A percentile compares a stretch with the other conserved stretches of the same genome.
Conservation (phyloP, 2,329 filamentous ascomycete genomes). For the Xylaria sp. region DNA sequence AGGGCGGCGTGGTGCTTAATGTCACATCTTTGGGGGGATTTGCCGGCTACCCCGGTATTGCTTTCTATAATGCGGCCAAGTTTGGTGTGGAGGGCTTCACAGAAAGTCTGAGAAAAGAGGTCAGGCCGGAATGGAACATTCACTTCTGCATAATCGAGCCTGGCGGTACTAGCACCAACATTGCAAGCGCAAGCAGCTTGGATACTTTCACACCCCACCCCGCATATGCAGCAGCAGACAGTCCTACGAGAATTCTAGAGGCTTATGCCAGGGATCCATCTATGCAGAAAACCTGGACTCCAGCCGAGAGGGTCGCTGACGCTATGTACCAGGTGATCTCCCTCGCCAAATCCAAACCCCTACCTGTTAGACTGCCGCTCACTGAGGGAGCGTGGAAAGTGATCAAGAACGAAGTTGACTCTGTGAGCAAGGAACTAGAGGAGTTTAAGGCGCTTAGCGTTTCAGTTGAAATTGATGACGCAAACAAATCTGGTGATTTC, state of each 20-base stretch:
- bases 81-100: constrained; percentile 42
- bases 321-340: constrained; percentile 40
- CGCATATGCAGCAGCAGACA: constrained; percentile 35
- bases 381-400: constrained; percentile 35
- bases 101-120: constrained; percentile 39
- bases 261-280: constrained; percentile 26
- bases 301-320: constrained; percentile 31
- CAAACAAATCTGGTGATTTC: constrained; percentile 32
- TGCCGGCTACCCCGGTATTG: constrained; percentile 38
- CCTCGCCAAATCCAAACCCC: constrained; percentile 24
- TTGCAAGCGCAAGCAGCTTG: constrained; percentile 28
- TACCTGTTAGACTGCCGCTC: constrained; percentile 36
- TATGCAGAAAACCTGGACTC: constrained; percentile 35
- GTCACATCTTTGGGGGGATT: constrained; percentile 41
- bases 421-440: constrained; percentile 37
- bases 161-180: constrained; percentile 37
- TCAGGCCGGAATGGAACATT: constrained; percentile 42
- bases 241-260: constrained; percentile 31
- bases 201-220: constrained; percentile 29
- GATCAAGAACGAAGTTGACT: constrained; percentile 33
- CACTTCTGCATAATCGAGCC: constrained; percentile 43
- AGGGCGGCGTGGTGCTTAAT: constrained; percentile 41
- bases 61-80: constrained; percentile 44
- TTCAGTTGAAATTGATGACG: constrained; percentile 38
- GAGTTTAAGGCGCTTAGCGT: constrained; percentile 36